Percentiles rank a stretch among this genome's conserved stretches.
Evolutionary conservation across 208 protist genomes (phyloP).

Genomic region (Leptomonas pyrrhocoris): DNA sequence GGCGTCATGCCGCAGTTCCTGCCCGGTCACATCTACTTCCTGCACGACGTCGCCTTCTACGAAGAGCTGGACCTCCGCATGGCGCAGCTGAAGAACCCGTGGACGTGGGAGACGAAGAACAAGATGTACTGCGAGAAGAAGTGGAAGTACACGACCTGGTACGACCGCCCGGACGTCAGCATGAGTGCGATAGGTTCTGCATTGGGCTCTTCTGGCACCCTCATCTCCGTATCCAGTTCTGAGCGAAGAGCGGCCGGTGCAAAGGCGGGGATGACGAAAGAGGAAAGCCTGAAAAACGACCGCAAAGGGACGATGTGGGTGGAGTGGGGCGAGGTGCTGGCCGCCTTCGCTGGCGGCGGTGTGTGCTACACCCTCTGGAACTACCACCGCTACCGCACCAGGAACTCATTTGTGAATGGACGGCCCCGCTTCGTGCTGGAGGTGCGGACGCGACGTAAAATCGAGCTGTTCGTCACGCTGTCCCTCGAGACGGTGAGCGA

Average conservation of each 20-base stretch:
- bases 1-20: slow-evolving; percentile 48
- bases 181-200: slow-evolving; percentile 18
- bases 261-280: slow-evolving; percentile 17
- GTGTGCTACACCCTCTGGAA: slow-evolving; percentile 62
- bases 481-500: slow-evolving; percentile 35
- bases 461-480: slow-evolving; percentile 44
- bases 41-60: slow-evolving; percentile 53
- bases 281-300: slow-evolving; percentile 20
- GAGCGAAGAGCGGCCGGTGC: not conserved
- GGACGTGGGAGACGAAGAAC: slow-evolving; percentile 43
- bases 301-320: slow-evolving; percentile 77
- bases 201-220: not conserved
- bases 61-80: slow-evolving; percentile 55
- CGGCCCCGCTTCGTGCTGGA: slow-evolving; percentile 48
- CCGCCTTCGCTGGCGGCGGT: slow-evolving; percentile 68
- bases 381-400: slow-evolving; percentile 52
- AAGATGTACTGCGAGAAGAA: slow-evolving; percentile 26
- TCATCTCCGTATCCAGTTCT: not conserved
- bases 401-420: slow-evolving; percentile 35
- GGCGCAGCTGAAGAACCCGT: slow-evolving; percentile 64
- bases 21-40: slow-evolving; percentile 72
- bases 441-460: slow-evolving; percentile 34
- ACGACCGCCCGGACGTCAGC: slow-evolving; percentile 53
- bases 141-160: slow-evolving; percentile 61
- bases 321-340: slow-evolving; percentile 66